Evolutionary conservation across 352 stramenopile genomes (phyloP).

Genomic region (Globisporangium rhizosaccharum): DNA sequence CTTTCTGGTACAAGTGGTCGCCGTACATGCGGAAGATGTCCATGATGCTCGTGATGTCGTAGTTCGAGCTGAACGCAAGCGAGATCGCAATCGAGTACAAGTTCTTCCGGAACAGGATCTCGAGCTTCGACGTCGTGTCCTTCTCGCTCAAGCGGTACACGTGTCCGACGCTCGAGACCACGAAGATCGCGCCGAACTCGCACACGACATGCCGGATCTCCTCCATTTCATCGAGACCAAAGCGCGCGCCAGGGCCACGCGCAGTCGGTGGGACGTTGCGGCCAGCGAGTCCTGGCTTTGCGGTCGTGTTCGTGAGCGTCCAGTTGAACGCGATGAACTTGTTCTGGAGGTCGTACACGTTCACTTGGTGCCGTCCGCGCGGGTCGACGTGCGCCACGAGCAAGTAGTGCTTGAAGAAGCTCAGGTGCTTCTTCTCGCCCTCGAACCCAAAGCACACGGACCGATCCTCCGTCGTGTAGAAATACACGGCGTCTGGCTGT

Average conservation of each 20-base stretch:
- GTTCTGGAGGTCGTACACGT: conserved; percentile 90
- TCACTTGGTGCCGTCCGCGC: conserved; percentile 78
- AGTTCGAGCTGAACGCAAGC: conserved; percentile 94
- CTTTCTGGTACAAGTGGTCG: conserved; percentile 97
- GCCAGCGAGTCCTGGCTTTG: conserved; percentile 11
- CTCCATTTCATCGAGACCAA: conserved; percentile 82
- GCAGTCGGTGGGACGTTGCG: conserved; percentile 23
- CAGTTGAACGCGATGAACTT: conserved; percentile 92
- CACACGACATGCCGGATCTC: conserved; percentile 83
- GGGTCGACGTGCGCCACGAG: conserved; percentile 80
- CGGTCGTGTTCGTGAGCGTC: conserved; percentile 64
- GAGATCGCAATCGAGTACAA: conserved; percentile 97
- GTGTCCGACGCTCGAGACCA: conserved; percentile 78
- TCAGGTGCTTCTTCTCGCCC: conserved; percentile 81
- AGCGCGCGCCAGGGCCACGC: conserved; percentile 52
- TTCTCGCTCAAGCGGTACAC: conserved; percentile 94
- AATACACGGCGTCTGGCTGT: conserved; percentile 85
- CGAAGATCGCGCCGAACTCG: conserved; percentile 85
- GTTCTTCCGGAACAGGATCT: conserved; percentile 96
- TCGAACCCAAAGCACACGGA: conserved; percentile 87
- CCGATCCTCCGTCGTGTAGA: conserved; percentile 86
- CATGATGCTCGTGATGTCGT: conserved; percentile 94
- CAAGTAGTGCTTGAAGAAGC: conserved; percentile 88
- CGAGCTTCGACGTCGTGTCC: conserved; percentile 94
- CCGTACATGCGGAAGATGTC: conserved; percentile 96